phyloP scores from a whole-genome alignment of 371 early-diverging fungal genomes.

The Haplosporangium sp. region DNA sequence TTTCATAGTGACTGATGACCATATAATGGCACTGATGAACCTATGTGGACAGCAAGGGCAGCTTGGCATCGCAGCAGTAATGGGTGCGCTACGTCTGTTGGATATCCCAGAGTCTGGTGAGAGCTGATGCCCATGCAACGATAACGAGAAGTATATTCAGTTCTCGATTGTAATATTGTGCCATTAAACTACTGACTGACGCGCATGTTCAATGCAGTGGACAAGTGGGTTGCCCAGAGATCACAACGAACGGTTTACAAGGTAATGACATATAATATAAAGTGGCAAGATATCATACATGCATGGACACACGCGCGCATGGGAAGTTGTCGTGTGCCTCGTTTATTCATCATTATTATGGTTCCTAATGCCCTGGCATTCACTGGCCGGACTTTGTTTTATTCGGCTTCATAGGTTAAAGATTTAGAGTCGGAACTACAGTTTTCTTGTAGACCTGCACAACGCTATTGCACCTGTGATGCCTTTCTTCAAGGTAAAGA shows the following conservation, averaged over 20 bases:
- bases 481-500: constrained; percentile 28
- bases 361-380: neutral
- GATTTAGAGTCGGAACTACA: constrained; percentile 16
- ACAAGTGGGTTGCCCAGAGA: too few species aligned
- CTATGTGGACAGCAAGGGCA: constrained; percentile 28
- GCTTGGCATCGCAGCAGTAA: constrained; percentile 12
- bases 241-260: too few species aligned
- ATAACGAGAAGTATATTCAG: too few species aligned
- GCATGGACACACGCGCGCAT: too few species aligned
- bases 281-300: too few species aligned
- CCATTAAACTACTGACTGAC: too few species aligned
- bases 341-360: neutral
- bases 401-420: constrained; percentile 14
- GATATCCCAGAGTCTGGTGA: constrained; percentile 40
- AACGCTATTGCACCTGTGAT: constrained; percentile 32
- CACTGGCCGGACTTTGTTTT: neutral
- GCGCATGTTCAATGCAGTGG: too few species aligned
- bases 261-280: neutral
- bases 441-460: constrained; percentile 19
- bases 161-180: too few species aligned
- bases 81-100: constrained; percentile 44
- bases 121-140: neutral
- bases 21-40: constrained; percentile 34
- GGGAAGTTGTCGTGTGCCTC: too few species aligned
- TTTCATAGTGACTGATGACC: constrained; percentile 33